Conservation (phyloP, 2,329 filamentous ascomycete species). For the Cladosporium sp. region DNA sequence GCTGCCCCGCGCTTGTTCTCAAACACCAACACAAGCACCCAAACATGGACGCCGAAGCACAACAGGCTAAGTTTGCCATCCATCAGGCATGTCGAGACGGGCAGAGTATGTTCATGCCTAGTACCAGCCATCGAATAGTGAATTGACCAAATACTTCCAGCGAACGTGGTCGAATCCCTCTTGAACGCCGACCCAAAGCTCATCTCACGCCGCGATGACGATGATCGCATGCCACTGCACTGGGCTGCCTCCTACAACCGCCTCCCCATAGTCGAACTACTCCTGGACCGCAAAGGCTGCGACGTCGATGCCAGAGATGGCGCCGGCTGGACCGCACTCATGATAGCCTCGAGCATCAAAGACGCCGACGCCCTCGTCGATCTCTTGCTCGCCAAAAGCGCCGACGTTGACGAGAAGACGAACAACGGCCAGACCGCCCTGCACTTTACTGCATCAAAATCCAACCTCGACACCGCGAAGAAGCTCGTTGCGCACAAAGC, state of each 20-base stretch:
- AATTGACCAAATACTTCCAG: conserved; percentile 45
- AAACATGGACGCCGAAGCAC: conserved; percentile 33
- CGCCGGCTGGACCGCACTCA: conserved; percentile 78
- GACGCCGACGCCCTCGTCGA: conserved; percentile 70
- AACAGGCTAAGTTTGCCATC: conserved; percentile 70
- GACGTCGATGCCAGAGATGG: conserved; percentile 82
- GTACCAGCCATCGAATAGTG: neutral
- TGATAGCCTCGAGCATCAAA: conserved; percentile 76
- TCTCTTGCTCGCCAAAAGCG: conserved; percentile 67
- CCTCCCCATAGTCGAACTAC: conserved; percentile 69
- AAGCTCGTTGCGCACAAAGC: conserved; percentile 75
- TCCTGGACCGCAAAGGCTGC: conserved; percentile 71
- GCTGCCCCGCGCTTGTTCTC: conserved; percentile 9
- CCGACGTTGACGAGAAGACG: conserved; percentile 75
- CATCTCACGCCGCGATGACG: conserved; percentile 72
- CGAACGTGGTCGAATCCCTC: conserved; percentile 70
- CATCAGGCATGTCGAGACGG: conserved; percentile 87
- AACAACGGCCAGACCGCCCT: conserved; percentile 75
- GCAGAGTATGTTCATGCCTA: conserved; percentile 60
- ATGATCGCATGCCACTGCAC: conserved; percentile 87
- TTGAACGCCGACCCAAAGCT: conserved; percentile 77
- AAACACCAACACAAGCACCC: conserved; percentile 6
- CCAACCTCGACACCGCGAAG: conserved; percentile 77
- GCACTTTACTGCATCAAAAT: conserved; percentile 89
- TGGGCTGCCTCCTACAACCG: conserved; percentile 90